Conservation (phyloP, 495 filamentous ascomycete species). For the Neurospora sp. region DNA sequence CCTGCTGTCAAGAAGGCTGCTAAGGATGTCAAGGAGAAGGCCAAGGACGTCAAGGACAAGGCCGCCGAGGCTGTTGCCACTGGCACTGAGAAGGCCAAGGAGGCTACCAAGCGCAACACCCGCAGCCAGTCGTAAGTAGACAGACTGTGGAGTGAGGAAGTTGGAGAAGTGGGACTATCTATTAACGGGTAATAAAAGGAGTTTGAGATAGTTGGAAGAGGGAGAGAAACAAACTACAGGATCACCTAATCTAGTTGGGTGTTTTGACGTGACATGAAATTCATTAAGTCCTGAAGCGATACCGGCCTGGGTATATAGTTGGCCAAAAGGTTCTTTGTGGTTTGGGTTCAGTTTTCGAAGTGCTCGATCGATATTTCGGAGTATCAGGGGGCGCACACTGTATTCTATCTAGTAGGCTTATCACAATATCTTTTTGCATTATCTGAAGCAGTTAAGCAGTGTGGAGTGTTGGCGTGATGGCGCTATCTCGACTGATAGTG, state of each 20-base stretch:
- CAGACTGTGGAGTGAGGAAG: neutral
- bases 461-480: neutral
- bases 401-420: neutral
- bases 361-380: neutral
- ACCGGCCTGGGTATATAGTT: neutral
- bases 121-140: slow-evolving; percentile 31
- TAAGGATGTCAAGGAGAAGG: slow-evolving; percentile 64
- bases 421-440: neutral
- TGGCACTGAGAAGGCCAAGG: slow-evolving; percentile 56
- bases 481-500: neutral
- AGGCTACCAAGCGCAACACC: slow-evolving; percentile 46
- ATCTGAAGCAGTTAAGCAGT: neutral
- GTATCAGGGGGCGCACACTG: neutral
- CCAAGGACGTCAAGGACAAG: slow-evolving; percentile 70
- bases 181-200: slow-evolving; percentile 8
- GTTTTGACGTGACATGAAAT: neutral
- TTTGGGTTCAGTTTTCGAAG: neutral
- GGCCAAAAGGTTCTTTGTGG: neutral
- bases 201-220: neutral
- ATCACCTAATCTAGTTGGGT: neutral
- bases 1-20: slow-evolving; percentile 46
- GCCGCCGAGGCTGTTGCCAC: slow-evolving; percentile 55
- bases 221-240: neutral
- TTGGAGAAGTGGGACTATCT: slow-evolving; percentile 3
- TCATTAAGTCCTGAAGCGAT: neutral